Evolutionary conservation across 208 protist genomes (phyloP).

Genomic region (Crithidia thermophila): DNA sequence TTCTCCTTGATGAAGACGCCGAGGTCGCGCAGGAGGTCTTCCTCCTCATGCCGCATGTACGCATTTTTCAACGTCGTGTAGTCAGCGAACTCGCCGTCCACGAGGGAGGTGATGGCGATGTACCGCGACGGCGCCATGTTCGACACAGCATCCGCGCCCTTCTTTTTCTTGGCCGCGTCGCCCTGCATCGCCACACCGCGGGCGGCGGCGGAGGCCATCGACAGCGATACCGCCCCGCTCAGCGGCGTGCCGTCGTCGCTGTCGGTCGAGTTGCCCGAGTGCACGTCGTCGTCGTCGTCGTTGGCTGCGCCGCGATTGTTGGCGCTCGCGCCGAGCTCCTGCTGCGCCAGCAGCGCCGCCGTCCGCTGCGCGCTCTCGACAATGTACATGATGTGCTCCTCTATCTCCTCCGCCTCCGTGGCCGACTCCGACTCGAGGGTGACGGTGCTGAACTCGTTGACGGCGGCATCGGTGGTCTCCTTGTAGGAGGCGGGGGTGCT

Average conservation of each 20-base stretch:
- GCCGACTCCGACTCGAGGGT: constrained; percentile 43
- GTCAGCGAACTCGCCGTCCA: constrained; percentile 90
- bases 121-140: constrained; percentile 72
- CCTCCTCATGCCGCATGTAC: constrained; percentile 83
- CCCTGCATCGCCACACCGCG: constrained; percentile 21
- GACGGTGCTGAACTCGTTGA: constrained; percentile 56
- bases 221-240: not conserved
- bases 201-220: constrained; percentile 19
- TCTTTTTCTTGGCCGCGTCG: constrained; percentile 23
- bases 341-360: constrained; percentile 46
- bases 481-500: constrained; percentile 28
- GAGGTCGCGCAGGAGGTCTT: constrained; percentile 72
- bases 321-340: constrained; percentile 44
- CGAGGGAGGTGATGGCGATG: constrained; percentile 83
- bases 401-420: constrained; percentile 40
- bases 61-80: constrained; percentile 84
- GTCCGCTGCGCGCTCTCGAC: constrained; percentile 54
- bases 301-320: constrained; percentile 11
- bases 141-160: constrained; percentile 35
- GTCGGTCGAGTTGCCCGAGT: constrained; percentile 32
- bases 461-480: constrained; percentile 25
- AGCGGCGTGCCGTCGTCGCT: constrained; percentile 36
- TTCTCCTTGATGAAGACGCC: constrained; percentile 83
- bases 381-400: constrained; percentile 48
- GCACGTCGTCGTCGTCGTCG: constrained; percentile 29